These are phyloP conservation scores for Tremella mesenterica DNA, from an alignment of 768 basidiomycete genomes.

Conservation along the genomic window DNA sequence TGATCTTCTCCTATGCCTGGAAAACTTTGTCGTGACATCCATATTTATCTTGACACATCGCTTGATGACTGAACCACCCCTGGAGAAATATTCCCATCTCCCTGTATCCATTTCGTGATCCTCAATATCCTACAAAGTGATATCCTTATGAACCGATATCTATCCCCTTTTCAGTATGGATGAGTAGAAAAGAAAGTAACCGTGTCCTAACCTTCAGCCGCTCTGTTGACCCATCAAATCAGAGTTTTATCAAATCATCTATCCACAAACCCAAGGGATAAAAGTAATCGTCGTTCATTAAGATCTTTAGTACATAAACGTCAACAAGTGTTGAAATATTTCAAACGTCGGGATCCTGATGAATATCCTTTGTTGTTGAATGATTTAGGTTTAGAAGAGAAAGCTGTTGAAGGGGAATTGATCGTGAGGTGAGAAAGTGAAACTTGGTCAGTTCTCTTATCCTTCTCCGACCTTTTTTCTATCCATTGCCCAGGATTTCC, in stretches of 20 bases:
- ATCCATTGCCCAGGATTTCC: not conserved
- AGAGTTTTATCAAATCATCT: conserved; percentile 73
- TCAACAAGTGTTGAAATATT: conserved; percentile 71
- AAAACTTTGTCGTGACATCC: not conserved
- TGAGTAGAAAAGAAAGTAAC: not conserved
- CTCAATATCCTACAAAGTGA: not conserved
- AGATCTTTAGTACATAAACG: conserved; percentile 71
- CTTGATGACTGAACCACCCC: not conserved
- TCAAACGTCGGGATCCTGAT: conserved; percentile 41
- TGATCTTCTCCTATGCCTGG: not conserved
- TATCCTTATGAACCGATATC: not conserved
- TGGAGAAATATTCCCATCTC: not conserved
- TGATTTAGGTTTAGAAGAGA: conserved; percentile 66
- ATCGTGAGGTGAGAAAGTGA: conserved; percentile 39
- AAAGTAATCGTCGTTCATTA: conserved; percentile 64
- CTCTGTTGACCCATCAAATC: conserved; percentile 75
- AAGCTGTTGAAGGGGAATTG: conserved; percentile 82
- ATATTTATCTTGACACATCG: not conserved
- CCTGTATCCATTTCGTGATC: not conserved
- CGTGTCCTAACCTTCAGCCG: conserved; percentile 53
- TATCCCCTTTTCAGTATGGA: not conserved
- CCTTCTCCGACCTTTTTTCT: not conserved
- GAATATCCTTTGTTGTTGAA: conserved; percentile 56
- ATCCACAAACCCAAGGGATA: conserved; percentile 56
- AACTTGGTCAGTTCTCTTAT: not conserved